phyloP scores from a whole-genome alignment of 495 filamentous ascomycete species.

The Neohortaea acidophila region DNA sequence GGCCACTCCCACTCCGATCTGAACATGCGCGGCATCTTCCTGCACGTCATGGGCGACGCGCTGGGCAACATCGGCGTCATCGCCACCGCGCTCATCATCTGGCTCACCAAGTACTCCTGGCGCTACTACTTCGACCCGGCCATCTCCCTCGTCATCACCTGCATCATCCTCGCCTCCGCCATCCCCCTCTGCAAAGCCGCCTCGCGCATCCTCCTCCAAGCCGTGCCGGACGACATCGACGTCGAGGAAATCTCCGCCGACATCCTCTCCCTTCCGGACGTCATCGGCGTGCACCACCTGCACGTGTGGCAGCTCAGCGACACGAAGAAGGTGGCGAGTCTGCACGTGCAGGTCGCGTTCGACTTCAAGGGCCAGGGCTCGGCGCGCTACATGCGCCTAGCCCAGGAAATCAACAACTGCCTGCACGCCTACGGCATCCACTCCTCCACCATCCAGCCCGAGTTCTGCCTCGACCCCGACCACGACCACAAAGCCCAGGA shows the following conservation, averaged over 20 bases:
- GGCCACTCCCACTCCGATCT: constrained; percentile 72
- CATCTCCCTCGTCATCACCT: constrained; percentile 89
- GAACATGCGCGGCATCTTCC: constrained; percentile 94
- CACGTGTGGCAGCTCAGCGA: constrained; percentile 97
- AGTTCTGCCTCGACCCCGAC: constrained; percentile 56
- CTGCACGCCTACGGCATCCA: constrained; percentile 93
- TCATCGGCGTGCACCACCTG: constrained; percentile 81
- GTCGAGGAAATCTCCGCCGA: constrained; percentile 86
- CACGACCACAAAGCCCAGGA: constrained; percentile 30
- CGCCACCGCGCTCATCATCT: constrained; percentile 78
- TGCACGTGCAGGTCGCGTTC: constrained; percentile 78
- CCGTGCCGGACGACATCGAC: constrained; percentile 71
- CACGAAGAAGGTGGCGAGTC: constrained; percentile 75
- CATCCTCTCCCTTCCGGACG: constrained; percentile 66
- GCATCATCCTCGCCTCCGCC: constrained; percentile 83
- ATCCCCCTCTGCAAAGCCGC: constrained; percentile 87
- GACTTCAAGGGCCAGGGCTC: constrained; percentile 57
- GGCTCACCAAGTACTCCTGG: constrained; percentile 58
- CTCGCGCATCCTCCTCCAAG: constrained; percentile 86
- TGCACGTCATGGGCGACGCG: constrained; percentile 92
- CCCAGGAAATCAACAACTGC: constrained; percentile 61
- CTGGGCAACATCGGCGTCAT: constrained; percentile 97
- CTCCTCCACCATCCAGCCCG: constrained; percentile 94
- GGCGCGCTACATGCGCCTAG: constrained; percentile 78
- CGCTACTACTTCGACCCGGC: constrained; percentile 74